Percentiles rank a stretch among this genome's conserved stretches.
These are phyloP conservation scores for Mycena latifolia DNA, from an alignment of 768 basidiomycete genomes.

Conservation along the genomic window DNA sequence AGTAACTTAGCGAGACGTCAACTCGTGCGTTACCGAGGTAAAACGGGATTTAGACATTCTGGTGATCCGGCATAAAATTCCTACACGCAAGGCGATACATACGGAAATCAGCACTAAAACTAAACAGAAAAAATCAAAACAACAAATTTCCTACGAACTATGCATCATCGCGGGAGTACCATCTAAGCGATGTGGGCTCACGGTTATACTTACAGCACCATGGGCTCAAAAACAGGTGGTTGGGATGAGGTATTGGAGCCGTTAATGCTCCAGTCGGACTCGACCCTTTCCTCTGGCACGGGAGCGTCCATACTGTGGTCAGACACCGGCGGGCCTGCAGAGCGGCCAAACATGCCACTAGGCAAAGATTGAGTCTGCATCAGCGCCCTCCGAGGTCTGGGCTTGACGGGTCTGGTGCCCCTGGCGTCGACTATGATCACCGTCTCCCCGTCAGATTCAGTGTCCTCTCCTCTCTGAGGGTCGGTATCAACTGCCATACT, in stretches of 20 bases:
- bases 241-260: slow-evolving; percentile 37
- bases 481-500: slow-evolving; percentile 45
- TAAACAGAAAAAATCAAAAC: slow-evolving; percentile 24
- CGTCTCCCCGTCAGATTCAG: slow-evolving; percentile 34
- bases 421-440: slow-evolving; percentile 24
- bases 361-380: slow-evolving; percentile 55
- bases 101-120: slow-evolving; percentile 19
- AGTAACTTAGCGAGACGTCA: slow-evolving; percentile 14
- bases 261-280: slow-evolving; percentile 59
- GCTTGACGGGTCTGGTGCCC: slow-evolving; percentile 51
- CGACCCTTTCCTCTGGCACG: slow-evolving; percentile 36
- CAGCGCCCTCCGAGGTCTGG: slow-evolving; percentile 49
- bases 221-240: slow-evolving; percentile 36
- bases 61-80: slow-evolving; percentile 13
- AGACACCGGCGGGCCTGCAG: slow-evolving; percentile 13
- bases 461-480: slow-evolving; percentile 31
- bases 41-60: slow-evolving; percentile 5
- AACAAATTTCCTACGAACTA: slow-evolving; percentile 22
- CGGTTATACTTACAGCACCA: slow-evolving; percentile 29
- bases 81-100: slow-evolving; percentile 18
- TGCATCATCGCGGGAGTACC: slow-evolving; percentile 19
- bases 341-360: slow-evolving; percentile 28
- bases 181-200: slow-evolving; percentile 18
- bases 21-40: slow-evolving; percentile 1
- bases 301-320: not conserved